Evolutionary conservation across 768 basidiomycete genomes (phyloP), one percentile per base, ranked within the genome.

Genomic region (Suillus bovinus): DNA sequence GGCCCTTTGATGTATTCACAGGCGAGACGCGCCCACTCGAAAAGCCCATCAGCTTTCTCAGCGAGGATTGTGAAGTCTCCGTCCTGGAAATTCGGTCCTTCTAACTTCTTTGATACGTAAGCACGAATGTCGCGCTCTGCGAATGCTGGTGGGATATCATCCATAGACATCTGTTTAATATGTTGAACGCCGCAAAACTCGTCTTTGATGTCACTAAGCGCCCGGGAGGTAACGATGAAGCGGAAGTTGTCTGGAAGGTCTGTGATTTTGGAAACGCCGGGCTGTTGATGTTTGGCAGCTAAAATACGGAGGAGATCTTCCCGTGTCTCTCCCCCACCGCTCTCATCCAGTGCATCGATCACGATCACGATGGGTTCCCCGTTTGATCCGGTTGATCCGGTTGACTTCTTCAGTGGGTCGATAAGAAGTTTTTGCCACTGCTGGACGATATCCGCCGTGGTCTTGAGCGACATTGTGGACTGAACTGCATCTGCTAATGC

Each of bases 271-370:
- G 39, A n/a, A 44, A 44, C 20, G 20, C 4, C 10, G 9, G 20
- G 42, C 4, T 44, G 4, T 9, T 44, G 20, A 44, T n/a, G n/a
- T 5, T 9, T 44, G 8, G n/a, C 42, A 11, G 42, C 42, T 1
- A 44, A n/a, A 11, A 44, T 44, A 3, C 4, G n/a, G 9, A 44
- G 42, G n/a, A 44, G 42, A 10, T 44, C n/a, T n/a, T 8, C 10
- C 4, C 42, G n/a, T n/a, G n/a, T 44, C 42, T 44, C 42, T 8
- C 5, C 4, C 22, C n/a, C n/a, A 10, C 42, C n/a, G 46, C 65
- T 67, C 44, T 64, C 68, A 42, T 69, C 67, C 14, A 71, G 38
- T 20, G 62, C 72, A 36, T 74, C 73, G 34, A 72, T 69, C 41
- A 74, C 60, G 24, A 71, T 62, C n/a, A 71, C 44, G 20, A 73